Percentiles rank a stretch among this genome's conserved stretches.
phyloP scores from a whole-genome alignment of 1,139 yeast species.

The Blastobotrys raffinosifermentans region DNA sequence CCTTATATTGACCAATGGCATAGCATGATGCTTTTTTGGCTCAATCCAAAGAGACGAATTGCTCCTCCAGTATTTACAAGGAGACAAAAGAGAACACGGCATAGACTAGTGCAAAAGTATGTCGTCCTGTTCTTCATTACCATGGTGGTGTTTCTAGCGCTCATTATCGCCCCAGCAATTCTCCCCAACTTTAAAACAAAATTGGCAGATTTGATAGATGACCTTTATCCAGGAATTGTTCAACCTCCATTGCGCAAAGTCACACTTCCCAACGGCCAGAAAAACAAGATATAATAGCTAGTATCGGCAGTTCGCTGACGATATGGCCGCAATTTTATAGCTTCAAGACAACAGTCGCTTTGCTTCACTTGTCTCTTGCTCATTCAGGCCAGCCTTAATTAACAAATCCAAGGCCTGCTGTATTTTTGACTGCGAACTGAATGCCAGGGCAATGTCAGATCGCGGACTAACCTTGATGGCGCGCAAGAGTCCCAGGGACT shows the following conservation, averaged over 20 bases:
- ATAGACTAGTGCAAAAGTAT: constrained; percentile 25
- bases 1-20: constrained; percentile 79
- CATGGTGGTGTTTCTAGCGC: constrained; percentile 34
- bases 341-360: no score
- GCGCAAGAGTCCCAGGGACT: background rate
- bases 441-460: background rate
- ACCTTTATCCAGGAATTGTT: constrained; percentile 19
- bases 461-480: background rate
- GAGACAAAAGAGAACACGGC: constrained; percentile 8
- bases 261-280: no score
- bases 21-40: constrained; percentile 74
- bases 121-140: constrained; percentile 41
- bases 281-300: no score
- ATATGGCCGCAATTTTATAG: no score
- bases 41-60: constrained; percentile 54
- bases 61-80: constrained; percentile 4
- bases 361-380: no score
- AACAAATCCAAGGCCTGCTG: no score
- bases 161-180: constrained; percentile 19
- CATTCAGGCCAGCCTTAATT: no score
- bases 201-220: constrained; percentile 10
- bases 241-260: no score
- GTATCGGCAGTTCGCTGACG: no score
- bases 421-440: no score
- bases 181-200: constrained; percentile 12